Conservation (phyloP, 1,139 yeast genomes). For the Pichia sp. region DNA sequence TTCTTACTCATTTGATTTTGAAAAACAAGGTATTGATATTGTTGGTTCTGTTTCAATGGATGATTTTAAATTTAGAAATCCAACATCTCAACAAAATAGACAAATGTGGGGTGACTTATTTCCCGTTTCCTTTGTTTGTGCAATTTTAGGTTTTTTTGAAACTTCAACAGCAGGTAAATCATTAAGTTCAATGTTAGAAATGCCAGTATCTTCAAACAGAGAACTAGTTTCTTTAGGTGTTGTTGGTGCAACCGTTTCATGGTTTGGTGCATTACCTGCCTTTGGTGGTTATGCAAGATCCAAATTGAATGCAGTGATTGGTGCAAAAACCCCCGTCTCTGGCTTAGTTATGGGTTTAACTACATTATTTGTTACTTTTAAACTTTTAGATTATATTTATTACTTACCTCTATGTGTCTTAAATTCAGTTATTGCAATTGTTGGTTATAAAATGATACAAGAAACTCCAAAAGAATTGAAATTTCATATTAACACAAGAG, state of each 20-base stretch:
- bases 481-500: slow-evolving; percentile 69
- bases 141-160: slow-evolving; percentile 88
- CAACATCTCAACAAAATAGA: slow-evolving; percentile 36
- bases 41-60: slow-evolving; percentile 58
- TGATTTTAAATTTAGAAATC: slow-evolving; percentile 41
- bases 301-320: slow-evolving; percentile 78
- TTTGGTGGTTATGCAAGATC: slow-evolving; percentile 97
- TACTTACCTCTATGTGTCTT: slow-evolving; percentile 77
- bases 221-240: slow-evolving; percentile 80
- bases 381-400: slow-evolving; percentile 57
- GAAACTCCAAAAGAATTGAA: slow-evolving; percentile 79
- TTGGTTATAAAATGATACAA: slow-evolving; percentile 73
- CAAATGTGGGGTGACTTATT: slow-evolving; percentile 40
- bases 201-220: slow-evolving; percentile 67
- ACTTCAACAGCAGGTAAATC: slow-evolving; percentile 90
- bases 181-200: slow-evolving; percentile 57
- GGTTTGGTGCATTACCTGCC: slow-evolving; percentile 80
- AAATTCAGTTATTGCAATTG: slow-evolving; percentile 73
- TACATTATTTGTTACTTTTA: slow-evolving; percentile 60
- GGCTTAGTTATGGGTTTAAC: slow-evolving; percentile 75
- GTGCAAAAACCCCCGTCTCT: slow-evolving; percentile 79
- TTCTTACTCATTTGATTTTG: slow-evolving; percentile 50
- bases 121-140: slow-evolving; percentile 64
- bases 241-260: slow-evolving; percentile 59
- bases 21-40: slow-evolving; percentile 50